Evolutionary conservation across 441 rosid genomes (phyloP), one percentile per base, ranked within the genome.

Genomic region (Daphne laureola): DNA sequence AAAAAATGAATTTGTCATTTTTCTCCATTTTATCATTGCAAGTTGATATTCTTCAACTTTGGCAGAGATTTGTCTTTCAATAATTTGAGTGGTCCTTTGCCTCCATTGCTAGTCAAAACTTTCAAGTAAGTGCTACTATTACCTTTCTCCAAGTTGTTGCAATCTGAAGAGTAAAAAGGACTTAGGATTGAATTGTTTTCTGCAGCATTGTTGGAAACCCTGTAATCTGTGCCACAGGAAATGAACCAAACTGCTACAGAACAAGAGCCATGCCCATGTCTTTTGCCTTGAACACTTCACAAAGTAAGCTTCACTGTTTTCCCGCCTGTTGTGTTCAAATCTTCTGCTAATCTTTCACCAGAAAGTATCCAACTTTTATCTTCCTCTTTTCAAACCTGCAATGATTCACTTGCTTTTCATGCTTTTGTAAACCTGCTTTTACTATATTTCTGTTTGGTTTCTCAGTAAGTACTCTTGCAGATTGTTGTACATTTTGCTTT

Each of bases 41-140:
- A 14, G 43, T 16, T 41, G 41, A 46, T 17, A 17, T 53, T 25
- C 27, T 56, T 53, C 54, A 31, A 11, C 53, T 63, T 51, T 57
- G 27, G 31, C 69, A 89, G 98, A 74, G 98, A 89, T 70, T 74
- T 93, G 68, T 93, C 98, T 58, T 84, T 58, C 70, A 93, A 93
- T 58, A 85, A 84, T 73, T 70, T 93, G 71, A 83, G 86, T 64
- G 78, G 83, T 64, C 89, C 89, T 35, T 74, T 84, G 38, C 95
- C 98, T 12, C 68, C 60, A 46, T 75, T 89, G 59, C 84, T 69
- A 53, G 83, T 87, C 51, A 87, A 77, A 77, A 89, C 98, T 64
- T 89, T 80, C 89, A 84, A 82, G 98, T 93, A 83, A 73, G 75
- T 71, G 44, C 55, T 54, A 50, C 55, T 54, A 50, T 47, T 49